Evolutionary conservation across 768 basidiomycete genomes (phyloP).

Genomic region (Gyrodon lividus): DNA sequence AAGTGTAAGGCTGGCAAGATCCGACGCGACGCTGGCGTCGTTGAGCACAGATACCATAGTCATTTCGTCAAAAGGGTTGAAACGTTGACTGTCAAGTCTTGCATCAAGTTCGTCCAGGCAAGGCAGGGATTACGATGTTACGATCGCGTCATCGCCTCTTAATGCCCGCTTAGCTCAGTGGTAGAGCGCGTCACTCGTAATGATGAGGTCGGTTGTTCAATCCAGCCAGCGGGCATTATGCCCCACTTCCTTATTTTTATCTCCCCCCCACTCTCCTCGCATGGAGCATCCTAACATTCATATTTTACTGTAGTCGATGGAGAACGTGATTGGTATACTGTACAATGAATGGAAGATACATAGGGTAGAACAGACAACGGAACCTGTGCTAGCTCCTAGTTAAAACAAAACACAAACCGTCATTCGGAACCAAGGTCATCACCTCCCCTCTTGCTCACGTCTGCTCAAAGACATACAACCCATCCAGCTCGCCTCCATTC

Average conservation of each 20-base stretch:
- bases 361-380: not conserved
- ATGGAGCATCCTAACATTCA: no score
- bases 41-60: no score
- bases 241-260: not conserved
- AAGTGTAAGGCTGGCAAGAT: no score
- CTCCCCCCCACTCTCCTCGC: no score
- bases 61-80: no score
- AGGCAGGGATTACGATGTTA: no score
- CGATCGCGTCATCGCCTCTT: not conserved
- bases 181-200: constrained; percentile 39
- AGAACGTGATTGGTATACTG: constrained; percentile 3
- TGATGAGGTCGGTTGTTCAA: constrained; percentile 41
- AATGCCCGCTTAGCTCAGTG: constrained; percentile 36
- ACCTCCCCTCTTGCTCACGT: not conserved
- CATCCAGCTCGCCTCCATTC: constrained; percentile 31
- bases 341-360: constrained; percentile 3
- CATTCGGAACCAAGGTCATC: no score
- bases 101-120: no score
- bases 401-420: not conserved
- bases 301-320: not conserved
- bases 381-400: not conserved
- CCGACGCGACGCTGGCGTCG: no score
- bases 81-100: no score
- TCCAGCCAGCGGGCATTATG: constrained; percentile 35
- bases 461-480: constrained; percentile 31